Percentiles rank a stretch among this genome's conserved stretches.
phyloP scores from a whole-genome alignment of 2,329 filamentous ascomycete species.

The Monilinia laxa region DNA sequence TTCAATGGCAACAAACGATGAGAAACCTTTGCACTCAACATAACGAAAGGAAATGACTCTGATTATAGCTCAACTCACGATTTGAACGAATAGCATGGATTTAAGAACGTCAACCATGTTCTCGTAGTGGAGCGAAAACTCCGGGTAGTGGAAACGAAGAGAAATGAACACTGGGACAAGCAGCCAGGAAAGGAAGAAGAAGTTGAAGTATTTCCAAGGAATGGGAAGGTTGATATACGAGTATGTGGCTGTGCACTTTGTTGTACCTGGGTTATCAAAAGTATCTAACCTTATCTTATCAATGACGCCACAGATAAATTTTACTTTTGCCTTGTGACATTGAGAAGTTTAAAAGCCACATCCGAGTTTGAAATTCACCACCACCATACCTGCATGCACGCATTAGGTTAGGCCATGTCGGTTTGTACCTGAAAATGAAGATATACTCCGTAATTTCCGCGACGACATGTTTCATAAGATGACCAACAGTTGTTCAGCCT shows the following conservation, averaged over 20 bases:
- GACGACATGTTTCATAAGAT: not conserved
- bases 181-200: not conserved
- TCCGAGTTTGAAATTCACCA: not conserved
- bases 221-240: too few species aligned
- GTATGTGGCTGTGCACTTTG: too few species aligned
- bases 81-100: constrained; percentile 22
- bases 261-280: too few species aligned
- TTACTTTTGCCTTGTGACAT: not conserved
- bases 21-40: constrained; percentile 31
- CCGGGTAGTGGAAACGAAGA: constrained; percentile 11
- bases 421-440: not conserved
- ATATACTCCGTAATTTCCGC: not conserved
- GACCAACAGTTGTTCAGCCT: too few species aligned
- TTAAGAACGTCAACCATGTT: constrained; percentile 19
- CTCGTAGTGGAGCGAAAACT: constrained; percentile 24
- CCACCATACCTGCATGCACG: too few species aligned
- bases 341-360: too few species aligned
- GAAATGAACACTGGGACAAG: not conserved
- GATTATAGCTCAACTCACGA: constrained; percentile 8
- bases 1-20: constrained; percentile 27
- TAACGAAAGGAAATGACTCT: constrained; percentile 26
- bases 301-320: not conserved
- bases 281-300: not conserved
- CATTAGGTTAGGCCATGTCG: too few species aligned
- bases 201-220: too few species aligned